A percentile compares a stretch with the other conserved stretches of the same genome.
Conservation (phyloP, 2,329 filamentous ascomycete species). For the Didymella lethalis region DNA sequence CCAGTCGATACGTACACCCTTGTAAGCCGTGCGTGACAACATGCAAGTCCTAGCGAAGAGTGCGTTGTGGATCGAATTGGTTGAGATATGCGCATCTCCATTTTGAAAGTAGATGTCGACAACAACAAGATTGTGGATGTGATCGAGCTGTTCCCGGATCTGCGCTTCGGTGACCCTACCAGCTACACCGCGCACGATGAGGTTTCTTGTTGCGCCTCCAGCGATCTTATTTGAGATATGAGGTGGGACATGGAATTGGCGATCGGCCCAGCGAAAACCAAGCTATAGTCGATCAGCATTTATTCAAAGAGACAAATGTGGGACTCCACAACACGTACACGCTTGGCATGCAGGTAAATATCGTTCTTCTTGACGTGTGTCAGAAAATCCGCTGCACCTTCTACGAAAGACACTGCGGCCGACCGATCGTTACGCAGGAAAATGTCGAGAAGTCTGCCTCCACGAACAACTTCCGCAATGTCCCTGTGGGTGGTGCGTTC, state of each 20-base stretch:
- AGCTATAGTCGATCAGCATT: conserved; percentile 58
- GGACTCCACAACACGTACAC: conserved; percentile 58
- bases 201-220: conserved; percentile 74
- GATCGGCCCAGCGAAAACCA: conserved; percentile 72
- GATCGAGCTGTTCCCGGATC: conserved; percentile 77
- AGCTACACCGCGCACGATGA: conserved; percentile 69
- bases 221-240: conserved; percentile 71
- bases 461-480: conserved; percentile 69
- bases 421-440: conserved; percentile 68
- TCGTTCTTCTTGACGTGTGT: conserved; percentile 70
- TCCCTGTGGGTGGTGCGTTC: conserved; percentile 71
- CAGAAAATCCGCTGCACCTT: conserved; percentile 67
- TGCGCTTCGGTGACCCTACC: conserved; percentile 66
- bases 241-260: conserved; percentile 70
- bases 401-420: conserved; percentile 74
- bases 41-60: conserved; percentile 80
- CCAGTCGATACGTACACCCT: conserved; percentile 74
- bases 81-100: conserved; percentile 71
- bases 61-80: conserved; percentile 79
- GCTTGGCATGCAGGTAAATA: conserved; percentile 72
- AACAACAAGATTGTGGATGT: conserved; percentile 81
- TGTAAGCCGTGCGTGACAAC: conserved; percentile 73
- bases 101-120: conserved; percentile 68
- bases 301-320: neutral
- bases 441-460: conserved; percentile 74